Conservation (phyloP, 805 yeast genomes). For the Yamadazyma ubonensis region DNA sequence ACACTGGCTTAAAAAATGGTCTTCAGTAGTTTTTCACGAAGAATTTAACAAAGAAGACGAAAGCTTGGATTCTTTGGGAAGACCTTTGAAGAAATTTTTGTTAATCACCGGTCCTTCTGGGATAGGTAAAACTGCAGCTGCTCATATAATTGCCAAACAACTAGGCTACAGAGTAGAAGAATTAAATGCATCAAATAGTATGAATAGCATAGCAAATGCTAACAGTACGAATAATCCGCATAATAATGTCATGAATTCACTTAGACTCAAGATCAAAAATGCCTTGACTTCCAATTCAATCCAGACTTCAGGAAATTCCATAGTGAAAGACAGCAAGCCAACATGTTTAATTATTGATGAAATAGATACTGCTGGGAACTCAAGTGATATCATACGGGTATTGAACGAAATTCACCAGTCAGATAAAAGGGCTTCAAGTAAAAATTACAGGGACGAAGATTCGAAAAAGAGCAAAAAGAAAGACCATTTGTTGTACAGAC, state of each 20-base stretch:
- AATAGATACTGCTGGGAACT: constrained; percentile 55
- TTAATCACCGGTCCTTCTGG: constrained; percentile 93
- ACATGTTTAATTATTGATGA: constrained; percentile 86
- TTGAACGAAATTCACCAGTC: constrained; percentile 60
- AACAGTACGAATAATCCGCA: constrained; percentile 9
- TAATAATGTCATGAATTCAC: constrained; percentile 27
- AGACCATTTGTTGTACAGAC: constrained; percentile 58
- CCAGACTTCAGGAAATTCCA: constrained; percentile 51
- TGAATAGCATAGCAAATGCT: constrained; percentile 33
- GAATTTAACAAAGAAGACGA: constrained; percentile 11
- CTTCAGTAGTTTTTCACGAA: constrained; percentile 30
- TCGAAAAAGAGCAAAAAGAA: constrained; percentile 21
- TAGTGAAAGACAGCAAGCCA: constrained; percentile 44
- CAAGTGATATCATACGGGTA: constrained; percentile 37
- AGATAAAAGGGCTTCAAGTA: constrained; percentile 52
- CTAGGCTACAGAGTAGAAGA: constrained; percentile 80
- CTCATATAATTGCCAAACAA: constrained; percentile 79
- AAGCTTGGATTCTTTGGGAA: constrained; percentile 28
- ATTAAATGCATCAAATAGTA: constrained; percentile 66
- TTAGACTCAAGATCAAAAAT: constrained; percentile 42
- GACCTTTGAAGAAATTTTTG: constrained; percentile 55
- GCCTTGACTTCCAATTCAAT: constrained; percentile 59
- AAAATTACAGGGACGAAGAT: constrained; percentile 5
- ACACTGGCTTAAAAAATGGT: constrained; percentile 44
- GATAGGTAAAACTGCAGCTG: constrained; percentile 85